Conservation (phyloP, 208 protist species). For the Lotmaria passim region DNA sequence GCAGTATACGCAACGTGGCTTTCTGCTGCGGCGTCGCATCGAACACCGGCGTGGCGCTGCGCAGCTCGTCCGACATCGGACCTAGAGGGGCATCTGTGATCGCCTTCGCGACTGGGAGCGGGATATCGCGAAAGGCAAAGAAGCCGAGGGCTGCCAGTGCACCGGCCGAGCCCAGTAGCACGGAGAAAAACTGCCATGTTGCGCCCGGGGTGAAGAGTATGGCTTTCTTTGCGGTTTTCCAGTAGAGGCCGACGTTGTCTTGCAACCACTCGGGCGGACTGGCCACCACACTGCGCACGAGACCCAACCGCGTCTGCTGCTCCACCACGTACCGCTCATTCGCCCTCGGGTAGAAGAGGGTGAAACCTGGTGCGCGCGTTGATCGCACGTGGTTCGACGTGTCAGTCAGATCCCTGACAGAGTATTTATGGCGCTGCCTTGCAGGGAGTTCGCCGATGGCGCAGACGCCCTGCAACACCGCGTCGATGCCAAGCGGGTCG, state of each 20-base stretch:
- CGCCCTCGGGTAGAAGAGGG: too few species aligned
- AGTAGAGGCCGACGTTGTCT: conserved; percentile 5
- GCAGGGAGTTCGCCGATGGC: too few species aligned
- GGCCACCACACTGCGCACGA: too few species aligned
- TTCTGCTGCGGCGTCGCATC: neutral
- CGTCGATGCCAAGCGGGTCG: too few species aligned
- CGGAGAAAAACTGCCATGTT: neutral
- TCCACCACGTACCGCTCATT: too few species aligned
- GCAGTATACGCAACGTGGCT: neutral
- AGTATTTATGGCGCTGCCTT: too few species aligned
- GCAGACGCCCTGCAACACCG: too few species aligned
- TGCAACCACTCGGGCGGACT: too few species aligned
- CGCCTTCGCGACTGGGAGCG: conserved; percentile 10
- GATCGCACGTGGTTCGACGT: too few species aligned
- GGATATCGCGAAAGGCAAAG: conserved; percentile 4
- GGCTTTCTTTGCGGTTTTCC: neutral
- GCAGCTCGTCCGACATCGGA: conserved; percentile 18
- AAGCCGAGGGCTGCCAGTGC: conserved; percentile 1
- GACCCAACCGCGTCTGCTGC: too few species aligned
- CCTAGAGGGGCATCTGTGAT: conserved; percentile 5
- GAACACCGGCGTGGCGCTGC: conserved; percentile 20
- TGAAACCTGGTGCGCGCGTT: too few species aligned
- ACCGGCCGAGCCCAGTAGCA: conserved; percentile 16
- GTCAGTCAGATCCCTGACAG: too few species aligned
- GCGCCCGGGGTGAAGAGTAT: neutral